Evolutionary conservation across 176 grass and related monocot species (phyloP).

Genomic region (Paspalum vaginatum): DNA sequence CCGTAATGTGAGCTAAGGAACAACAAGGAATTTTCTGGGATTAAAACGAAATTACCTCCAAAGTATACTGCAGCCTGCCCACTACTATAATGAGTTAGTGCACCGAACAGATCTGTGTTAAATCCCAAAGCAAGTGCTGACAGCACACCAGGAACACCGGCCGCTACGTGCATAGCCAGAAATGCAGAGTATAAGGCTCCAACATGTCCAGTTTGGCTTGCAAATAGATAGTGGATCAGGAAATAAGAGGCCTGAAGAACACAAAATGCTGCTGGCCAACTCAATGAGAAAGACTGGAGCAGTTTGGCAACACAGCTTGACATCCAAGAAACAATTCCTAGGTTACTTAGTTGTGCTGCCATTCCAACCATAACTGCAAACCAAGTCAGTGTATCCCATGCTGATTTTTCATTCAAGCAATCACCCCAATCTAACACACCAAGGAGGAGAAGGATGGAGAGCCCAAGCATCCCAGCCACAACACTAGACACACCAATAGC

Average conservation of each 20-base stretch:
- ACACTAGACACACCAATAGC: constrained; percentile 75
- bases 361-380: constrained; percentile 89
- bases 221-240: constrained; percentile 87
- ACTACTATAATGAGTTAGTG: constrained; percentile 83
- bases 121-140: constrained; percentile 78
- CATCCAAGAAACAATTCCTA: constrained; percentile 87
- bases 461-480: constrained; percentile 86
- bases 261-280: constrained; percentile 68
- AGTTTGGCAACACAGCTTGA: constrained; percentile 75
- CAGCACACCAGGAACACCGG: constrained; percentile 68
- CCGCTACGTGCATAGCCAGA: constrained; percentile 82
- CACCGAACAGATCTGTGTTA: constrained; percentile 84
- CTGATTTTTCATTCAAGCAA: constrained; percentile 87
- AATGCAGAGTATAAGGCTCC: constrained; percentile 84
- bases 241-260: constrained; percentile 83
- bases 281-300: constrained; percentile 70
- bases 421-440: constrained; percentile 89
- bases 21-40: not conserved
- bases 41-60: constrained; percentile 68
- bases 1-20: constrained; percentile 9
- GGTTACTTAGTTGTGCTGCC: constrained; percentile 75
- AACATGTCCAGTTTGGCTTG: constrained; percentile 85
- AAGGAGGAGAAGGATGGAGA: constrained; percentile 84
- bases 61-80: constrained; percentile 90
- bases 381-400: constrained; percentile 89